Evolutionary conservation across 2,329 filamentous ascomycete genomes (phyloP), one percentile per base, ranked within the genome.

Genomic region (Lasiodiplodia sp.): DNA sequence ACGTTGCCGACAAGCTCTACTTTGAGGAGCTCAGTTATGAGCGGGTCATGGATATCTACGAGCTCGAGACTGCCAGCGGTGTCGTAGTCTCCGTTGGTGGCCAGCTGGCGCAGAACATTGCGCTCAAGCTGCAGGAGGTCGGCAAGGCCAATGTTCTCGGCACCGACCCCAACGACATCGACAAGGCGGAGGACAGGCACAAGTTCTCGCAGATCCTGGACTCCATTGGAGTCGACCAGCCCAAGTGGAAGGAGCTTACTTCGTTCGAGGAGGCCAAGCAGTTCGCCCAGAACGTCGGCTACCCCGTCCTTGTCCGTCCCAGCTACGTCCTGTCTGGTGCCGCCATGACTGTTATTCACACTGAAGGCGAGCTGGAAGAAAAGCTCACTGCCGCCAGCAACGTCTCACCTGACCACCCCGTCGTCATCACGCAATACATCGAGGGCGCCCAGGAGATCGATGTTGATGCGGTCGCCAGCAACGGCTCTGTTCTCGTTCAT

Each of bases 181-280:
- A 99, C 87, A 96, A 94, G 85, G 96, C 96, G 57, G 96, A 99
- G 83, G 94, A 99, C 80, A 90, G 96, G 78, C 94, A 98, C 81
- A 98, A 99, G 82, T 99, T 99, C 86, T 97, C 95, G 25, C 92
- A 94, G 76, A 98, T 98, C 72, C 87, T 99, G 56, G 96, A 99
- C 81, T 96, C 92, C 80, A 97, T 98, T 75, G 95, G 94, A 69
- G 90, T 99, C 68, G 95, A 98, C 79, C 96, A 99, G 83, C 96
- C 96, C 44, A 94, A 93, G 11, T 99, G 96, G 96, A 97, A 97
- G 82, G 96, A 99, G 80, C 89, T 98, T 49, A 97, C 92, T 37
- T 97, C 93, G 18, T 92, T 95, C 70, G 84, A 91, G 71, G 96
- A 92, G 23, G 96, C 94, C n/a, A 91, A 94, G 83, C 84, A 87